These are phyloP conservation scores for Wickerhamomyces alni DNA, from an alignment of 805 yeast genomes.

Conservation along the genomic window DNA sequence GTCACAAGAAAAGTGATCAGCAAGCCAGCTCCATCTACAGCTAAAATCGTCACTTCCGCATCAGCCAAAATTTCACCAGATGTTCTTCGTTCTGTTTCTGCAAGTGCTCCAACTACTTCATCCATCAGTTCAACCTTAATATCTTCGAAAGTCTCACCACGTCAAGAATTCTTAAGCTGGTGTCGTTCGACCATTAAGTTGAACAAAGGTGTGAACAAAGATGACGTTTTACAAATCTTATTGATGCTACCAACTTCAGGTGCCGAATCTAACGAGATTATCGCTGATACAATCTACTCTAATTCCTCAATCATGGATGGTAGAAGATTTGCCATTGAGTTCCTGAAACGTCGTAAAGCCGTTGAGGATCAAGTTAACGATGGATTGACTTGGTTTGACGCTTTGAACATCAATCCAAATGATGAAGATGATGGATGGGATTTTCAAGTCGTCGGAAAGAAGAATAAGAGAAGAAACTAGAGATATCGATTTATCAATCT, in stretches of 20 bases:
- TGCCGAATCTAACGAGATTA: slow-evolving; percentile 70
- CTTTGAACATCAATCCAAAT: slow-evolving; percentile 38
- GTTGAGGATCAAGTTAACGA: slow-evolving; percentile 54
- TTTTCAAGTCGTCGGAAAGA: slow-evolving; percentile 61
- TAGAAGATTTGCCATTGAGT: slow-evolving; percentile 87
- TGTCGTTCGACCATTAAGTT: slow-evolving; percentile 62
- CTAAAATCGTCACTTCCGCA: slow-evolving; percentile 9
- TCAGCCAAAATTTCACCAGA: slow-evolving; percentile 25
- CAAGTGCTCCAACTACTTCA: slow-evolving; percentile 14
- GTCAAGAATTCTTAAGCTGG: slow-evolving; percentile 67
- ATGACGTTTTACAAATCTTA: slow-evolving; percentile 75
- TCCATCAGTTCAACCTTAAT: slow-evolving; percentile 4
- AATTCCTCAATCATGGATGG: slow-evolving; percentile 92
- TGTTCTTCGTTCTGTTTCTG: slow-evolving; percentile 32
- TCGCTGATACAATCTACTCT: slow-evolving; percentile 87
- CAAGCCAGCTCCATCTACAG: slow-evolving; percentile 3
- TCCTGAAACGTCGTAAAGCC: slow-evolving; percentile 65
- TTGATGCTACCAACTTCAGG: slow-evolving; percentile 70
- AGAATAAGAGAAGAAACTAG: slow-evolving; percentile 41
- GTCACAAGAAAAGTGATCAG: slow-evolving; percentile 19
- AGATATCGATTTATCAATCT: background rate
- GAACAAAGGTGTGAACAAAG: slow-evolving; percentile 68
- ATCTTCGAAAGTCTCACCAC: slow-evolving; percentile 28
- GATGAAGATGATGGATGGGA: slow-evolving; percentile 50
- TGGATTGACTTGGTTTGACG: slow-evolving; percentile 68